Base-by-base conservation (phyloP, 139 green algal species). In the Mesostigma viride region DNA sequence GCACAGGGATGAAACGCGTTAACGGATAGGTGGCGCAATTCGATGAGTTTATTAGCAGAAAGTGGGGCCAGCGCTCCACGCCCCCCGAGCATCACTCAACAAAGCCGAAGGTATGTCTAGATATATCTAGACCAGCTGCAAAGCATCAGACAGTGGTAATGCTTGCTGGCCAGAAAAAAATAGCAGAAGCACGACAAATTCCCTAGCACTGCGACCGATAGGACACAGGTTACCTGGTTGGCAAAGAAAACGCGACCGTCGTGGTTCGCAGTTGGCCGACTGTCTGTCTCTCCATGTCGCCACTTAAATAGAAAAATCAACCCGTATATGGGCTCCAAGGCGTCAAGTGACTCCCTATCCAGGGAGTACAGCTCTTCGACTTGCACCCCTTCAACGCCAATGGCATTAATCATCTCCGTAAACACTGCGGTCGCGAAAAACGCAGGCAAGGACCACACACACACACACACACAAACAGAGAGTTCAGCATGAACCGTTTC, bases 241-340 rank as follows among this genome's bases (percentile, higher is more conserved):
- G 92, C 92, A 67, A 98, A 98, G 70, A 96, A 97, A 1, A 98
- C n/a, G 8, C 58, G 65, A 17, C 81, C 70, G 3, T 78, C 53
- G 11, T 82, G 70, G 0, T n/a, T n/a, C n/a, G 70, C 31, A 1
- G 87, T 51, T 0, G 79, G 69, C 1, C 86, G 68, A 0, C 71
- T 66, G 31, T 90, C 82, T 31, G 80, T 78, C 58, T 96, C 91
- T 3, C 65, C 73, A 6, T 82, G 64, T 22, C 77, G 74, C 84
- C 84, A 98, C 75, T 98, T 98, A 84, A 99, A 99, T 32, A 99
- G 81, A 68, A 99, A 99, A 1, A 99, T 90, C 1, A 99, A 76
- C 0, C 93, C 93, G 70, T 95, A 94, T 2, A 99, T 82, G 0
- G 91, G 92, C 58, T 84, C 95, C 82, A 64, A 72, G 0, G 8